Percentiles rank a stretch among this genome's conserved stretches.
Conservation (phyloP, 2,329 filamentous ascomycete genomes). For the Decorospora gaudefroyi region DNA sequence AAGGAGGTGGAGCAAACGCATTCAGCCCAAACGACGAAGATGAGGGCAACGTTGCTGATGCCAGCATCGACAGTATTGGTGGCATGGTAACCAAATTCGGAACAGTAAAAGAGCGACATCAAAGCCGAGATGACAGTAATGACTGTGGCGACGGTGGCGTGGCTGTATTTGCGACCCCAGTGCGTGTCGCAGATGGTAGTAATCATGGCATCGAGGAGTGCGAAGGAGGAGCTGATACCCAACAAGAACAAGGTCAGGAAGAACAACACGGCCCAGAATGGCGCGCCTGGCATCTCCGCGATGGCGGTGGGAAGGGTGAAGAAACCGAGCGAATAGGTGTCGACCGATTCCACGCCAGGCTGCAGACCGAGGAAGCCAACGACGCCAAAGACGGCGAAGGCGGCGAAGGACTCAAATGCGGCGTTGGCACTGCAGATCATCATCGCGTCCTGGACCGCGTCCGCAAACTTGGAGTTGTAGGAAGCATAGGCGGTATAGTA, state of each 20-base stretch:
- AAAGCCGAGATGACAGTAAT: constrained; percentile 56
- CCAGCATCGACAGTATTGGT: constrained; percentile 58
- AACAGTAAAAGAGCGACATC: constrained; percentile 59
- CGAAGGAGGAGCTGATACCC: constrained; percentile 60
- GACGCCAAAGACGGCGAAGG: constrained; percentile 56
- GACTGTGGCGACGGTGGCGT: constrained; percentile 52
- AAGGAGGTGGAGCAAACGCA: constrained; percentile 56
- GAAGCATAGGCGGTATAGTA: constrained; percentile 62
- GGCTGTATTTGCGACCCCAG: constrained; percentile 35
- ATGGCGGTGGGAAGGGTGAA: constrained; percentile 59
- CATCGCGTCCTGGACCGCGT: constrained; percentile 60
- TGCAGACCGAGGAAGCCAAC: constrained; percentile 51
- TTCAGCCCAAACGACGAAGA: constrained; percentile 57
- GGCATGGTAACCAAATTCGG: constrained; percentile 58
- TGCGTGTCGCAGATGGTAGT: constrained; percentile 57
- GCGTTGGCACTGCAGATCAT: constrained; percentile 59
- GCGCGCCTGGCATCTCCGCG: constrained; percentile 57
- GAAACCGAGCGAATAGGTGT: constrained; percentile 59
- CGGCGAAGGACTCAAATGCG: constrained; percentile 56
- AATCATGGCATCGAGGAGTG: constrained; percentile 59
- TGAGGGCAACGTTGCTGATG: constrained; percentile 58
- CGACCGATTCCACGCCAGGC: constrained; percentile 49
- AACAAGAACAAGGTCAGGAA: constrained; percentile 61
- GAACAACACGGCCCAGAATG: constrained; percentile 59
- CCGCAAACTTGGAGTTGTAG: constrained; percentile 58